Percentiles rank a stretch among this genome's conserved stretches.
These are phyloP conservation scores for Euphrasia confusa DNA, from an alignment of 257 asterid species.

Conservation along the genomic window DNA sequence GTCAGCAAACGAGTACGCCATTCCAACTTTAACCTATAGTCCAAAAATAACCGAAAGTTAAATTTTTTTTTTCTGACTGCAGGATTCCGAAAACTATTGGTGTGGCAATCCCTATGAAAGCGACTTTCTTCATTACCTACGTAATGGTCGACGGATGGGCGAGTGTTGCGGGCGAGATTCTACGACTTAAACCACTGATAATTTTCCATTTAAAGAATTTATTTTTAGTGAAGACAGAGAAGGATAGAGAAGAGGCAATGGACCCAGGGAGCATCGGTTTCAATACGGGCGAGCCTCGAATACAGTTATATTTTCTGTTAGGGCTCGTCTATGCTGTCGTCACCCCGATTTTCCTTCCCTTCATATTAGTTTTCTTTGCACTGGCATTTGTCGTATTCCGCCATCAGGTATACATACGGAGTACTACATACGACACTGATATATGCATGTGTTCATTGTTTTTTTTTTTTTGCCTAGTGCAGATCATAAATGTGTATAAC, in stretches of 20 bases:
- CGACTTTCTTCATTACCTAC: conserved; percentile 91
- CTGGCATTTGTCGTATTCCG: conserved; percentile 83
- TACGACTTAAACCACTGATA: conserved; percentile 71
- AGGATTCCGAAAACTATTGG: conserved; percentile 81
- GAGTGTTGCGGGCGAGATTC: conserved; percentile 83
- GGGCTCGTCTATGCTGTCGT: conserved; percentile 92
- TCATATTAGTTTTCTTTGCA: conserved; percentile 78
- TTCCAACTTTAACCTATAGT: not conserved
- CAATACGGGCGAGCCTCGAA: conserved; percentile 83
- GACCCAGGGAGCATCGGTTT: conserved; percentile 94
- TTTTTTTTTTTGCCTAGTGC: conserved; percentile 21
- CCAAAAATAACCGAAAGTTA: not conserved
- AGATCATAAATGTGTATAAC: conserved; percentile 91
- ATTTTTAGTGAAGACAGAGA: conserved; percentile 88
- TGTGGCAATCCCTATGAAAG: conserved; percentile 90
- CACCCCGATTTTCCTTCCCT: conserved; percentile 84
- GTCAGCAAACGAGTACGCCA: conserved; percentile 70
- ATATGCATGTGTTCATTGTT: not conserved
- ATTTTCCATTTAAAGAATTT: conserved; percentile 76
- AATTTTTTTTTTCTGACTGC: conserved; percentile 17
- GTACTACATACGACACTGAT: not conserved
- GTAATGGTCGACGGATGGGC: conserved; percentile 99
- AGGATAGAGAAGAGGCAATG: conserved; percentile 95
- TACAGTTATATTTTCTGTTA: conserved; percentile 76
- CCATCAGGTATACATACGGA: conserved; percentile 63